phyloP scores from a whole-genome alignment of 2,329 filamentous ascomycete species.

The Celoporthe dispersa region DNA sequence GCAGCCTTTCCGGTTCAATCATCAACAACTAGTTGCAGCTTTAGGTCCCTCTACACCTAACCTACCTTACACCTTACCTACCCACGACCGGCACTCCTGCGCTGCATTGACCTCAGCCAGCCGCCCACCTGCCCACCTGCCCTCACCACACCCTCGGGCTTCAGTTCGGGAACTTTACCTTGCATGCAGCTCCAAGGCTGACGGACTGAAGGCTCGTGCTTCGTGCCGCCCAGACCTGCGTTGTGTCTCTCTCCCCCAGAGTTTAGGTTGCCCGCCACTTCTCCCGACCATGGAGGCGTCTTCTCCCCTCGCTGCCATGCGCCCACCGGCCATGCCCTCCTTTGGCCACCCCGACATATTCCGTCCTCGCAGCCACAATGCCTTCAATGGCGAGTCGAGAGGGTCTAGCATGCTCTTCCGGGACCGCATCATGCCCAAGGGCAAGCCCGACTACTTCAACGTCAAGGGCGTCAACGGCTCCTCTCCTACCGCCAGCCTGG shows the following conservation, averaged over 20 bases:
- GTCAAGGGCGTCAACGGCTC: slow-evolving; percentile 79
- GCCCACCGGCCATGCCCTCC: slow-evolving; percentile 69
- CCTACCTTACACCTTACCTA: slow-evolving; percentile 26
- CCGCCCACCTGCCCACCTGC: slow-evolving; percentile 23
- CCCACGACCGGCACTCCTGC: slow-evolving; percentile 31
- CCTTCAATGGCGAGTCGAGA: slow-evolving; percentile 58
- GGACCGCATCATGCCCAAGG: slow-evolving; percentile 65
- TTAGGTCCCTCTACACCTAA: slow-evolving; percentile 39
- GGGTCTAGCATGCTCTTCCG: slow-evolving; percentile 76
- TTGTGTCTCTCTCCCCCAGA: slow-evolving; percentile 2
- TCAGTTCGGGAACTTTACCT: slow-evolving; percentile 6
- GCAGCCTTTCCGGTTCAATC: slow-evolving; percentile 24
- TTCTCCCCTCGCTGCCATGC: slow-evolving; percentile 92
- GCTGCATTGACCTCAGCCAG: slow-evolving; percentile 34
- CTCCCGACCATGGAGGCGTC: slow-evolving; percentile 78
- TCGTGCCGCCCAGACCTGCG: slow-evolving; percentile 8
- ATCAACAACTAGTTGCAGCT: slow-evolving; percentile 38
- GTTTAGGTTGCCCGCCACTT: slow-evolving; percentile 20
- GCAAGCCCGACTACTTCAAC: slow-evolving; percentile 78
- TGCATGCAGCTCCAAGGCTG: slow-evolving; percentile 17
- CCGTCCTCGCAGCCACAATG: slow-evolving; percentile 51
- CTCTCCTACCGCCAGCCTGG: slow-evolving; percentile 88
- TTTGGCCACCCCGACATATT: slow-evolving; percentile 65
- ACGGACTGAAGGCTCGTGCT: slow-evolving; percentile 15
- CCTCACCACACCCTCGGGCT: slow-evolving; percentile 17